phyloP scores from a whole-genome alignment of 805 yeast species.

The Candida sphagnicola region DNA sequence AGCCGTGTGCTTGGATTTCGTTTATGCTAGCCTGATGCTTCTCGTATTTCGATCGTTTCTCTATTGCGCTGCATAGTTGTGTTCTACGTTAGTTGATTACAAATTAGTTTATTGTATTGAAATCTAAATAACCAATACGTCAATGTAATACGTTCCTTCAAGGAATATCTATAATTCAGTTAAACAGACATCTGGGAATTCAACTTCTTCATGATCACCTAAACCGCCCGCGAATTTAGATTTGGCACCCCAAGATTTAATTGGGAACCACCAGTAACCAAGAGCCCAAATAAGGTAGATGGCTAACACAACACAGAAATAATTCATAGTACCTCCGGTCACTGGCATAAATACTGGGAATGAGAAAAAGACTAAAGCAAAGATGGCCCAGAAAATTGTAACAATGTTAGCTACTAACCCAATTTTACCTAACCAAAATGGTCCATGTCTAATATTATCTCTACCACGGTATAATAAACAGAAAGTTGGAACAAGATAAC shows the following conservation, averaged over 20 bases:
- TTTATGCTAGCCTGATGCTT: too few relatives aligned
- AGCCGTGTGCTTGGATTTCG: too few relatives aligned
- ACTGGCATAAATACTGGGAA: conserved; percentile 56
- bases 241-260: conserved; percentile 33
- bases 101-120: neutral
- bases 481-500: conserved; percentile 33
- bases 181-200: conserved; percentile 42
- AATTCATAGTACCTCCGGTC: conserved; percentile 60
- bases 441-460: conserved; percentile 35
- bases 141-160: neutral
- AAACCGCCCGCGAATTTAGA: conserved; percentile 41
- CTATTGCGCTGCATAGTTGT: too few relatives aligned
- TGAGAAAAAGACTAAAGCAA: conserved; percentile 36
- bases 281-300: conserved; percentile 28
- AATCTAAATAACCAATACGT: too few relatives aligned
- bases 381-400: conserved; percentile 30
- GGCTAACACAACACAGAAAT: conserved; percentile 53
- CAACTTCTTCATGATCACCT: conserved; percentile 36
- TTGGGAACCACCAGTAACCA: conserved; percentile 42
- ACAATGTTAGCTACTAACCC: conserved; percentile 32
- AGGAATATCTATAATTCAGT: conserved; percentile 15
- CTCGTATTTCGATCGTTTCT: too few relatives aligned
- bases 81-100: too few relatives aligned
- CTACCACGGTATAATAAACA: conserved; percentile 35
- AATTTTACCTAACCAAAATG: conserved; percentile 38